Evolutionary conservation across 345 rosid species (phyloP).

Genomic region (Luvunga scandens): DNA sequence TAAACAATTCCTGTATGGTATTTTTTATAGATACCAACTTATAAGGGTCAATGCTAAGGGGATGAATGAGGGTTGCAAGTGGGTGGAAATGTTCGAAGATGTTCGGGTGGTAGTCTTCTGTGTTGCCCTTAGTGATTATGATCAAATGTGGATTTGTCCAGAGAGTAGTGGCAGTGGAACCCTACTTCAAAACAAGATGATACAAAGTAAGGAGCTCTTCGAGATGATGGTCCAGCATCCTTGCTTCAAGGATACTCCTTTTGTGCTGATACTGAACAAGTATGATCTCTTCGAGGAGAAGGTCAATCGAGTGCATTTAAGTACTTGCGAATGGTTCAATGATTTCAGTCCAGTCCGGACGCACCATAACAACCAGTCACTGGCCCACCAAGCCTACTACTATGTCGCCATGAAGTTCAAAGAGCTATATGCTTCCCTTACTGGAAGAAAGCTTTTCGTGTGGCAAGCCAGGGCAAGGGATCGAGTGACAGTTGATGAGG

Average conservation of each 20-base stretch:
- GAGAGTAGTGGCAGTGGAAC: slow-evolving; percentile 50
- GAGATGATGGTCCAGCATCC: slow-evolving; percentile 79
- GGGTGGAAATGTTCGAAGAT: slow-evolving; percentile 99
- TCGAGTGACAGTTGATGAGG: slow-evolving; percentile 64
- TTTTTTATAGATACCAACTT: slow-evolving; percentile 70
- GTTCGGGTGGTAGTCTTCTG: slow-evolving; percentile 85
- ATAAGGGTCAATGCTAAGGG: slow-evolving; percentile 91
- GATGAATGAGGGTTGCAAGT: slow-evolving; percentile 95
- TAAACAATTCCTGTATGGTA: background rate
- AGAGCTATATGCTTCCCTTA: slow-evolving; percentile 71
- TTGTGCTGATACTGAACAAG: slow-evolving; percentile 84
- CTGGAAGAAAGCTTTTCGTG: slow-evolving; percentile 82
- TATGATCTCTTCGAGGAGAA: slow-evolving; percentile 91
- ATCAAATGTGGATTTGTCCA: slow-evolving; percentile 54
- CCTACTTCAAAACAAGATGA: slow-evolving; percentile 72
- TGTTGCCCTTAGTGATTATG: slow-evolving; percentile 80
- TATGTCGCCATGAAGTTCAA: slow-evolving; percentile 95
- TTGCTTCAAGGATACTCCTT: slow-evolving; percentile 80
- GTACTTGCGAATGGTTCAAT: slow-evolving; percentile 77
- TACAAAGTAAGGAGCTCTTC: slow-evolving; percentile 86
- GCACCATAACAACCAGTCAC: slow-evolving; percentile 58
- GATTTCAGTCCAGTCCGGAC: slow-evolving; percentile 80
- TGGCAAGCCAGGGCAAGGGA: slow-evolving; percentile 92
- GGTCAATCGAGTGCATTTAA: slow-evolving; percentile 59
- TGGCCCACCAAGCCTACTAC: slow-evolving; percentile 92